phyloP scores from a whole-genome alignment of 192 early-diverging fungal genomes.

The Anaeromyces robustus region DNA sequence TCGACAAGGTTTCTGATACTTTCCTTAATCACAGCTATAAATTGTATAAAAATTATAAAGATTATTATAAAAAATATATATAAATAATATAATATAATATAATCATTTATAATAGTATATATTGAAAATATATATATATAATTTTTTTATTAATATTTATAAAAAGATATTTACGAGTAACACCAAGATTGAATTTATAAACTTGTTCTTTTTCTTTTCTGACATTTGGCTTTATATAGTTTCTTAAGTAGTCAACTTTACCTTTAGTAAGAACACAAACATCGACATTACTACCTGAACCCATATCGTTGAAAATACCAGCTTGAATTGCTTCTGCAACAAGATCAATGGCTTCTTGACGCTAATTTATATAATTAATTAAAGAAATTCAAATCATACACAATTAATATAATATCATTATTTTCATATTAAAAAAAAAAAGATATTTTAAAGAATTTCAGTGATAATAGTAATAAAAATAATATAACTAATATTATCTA shows the following conservation, averaged over 20 bases:
- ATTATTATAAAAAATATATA: not conserved
- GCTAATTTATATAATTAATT: too few species aligned
- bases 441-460: too few species aligned
- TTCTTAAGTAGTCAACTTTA: slow-evolving; percentile 66
- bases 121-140: not conserved
- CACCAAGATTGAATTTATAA: slow-evolving; percentile 47
- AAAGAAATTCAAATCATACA: too few species aligned
- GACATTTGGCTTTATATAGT: slow-evolving; percentile 78
- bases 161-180: slow-evolving; percentile 17
- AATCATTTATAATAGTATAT: not conserved
- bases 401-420: too few species aligned
- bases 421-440: too few species aligned
- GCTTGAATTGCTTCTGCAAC: slow-evolving; percentile 89
- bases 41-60: too few species aligned
- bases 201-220: slow-evolving; percentile 68
- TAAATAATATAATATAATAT: not conserved
- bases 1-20: slow-evolving; percentile 33
- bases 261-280: slow-evolving; percentile 78
- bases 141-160: not conserved
- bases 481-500: too few species aligned
- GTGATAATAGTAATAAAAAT: too few species aligned
- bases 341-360: slow-evolving; percentile 75
- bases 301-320: slow-evolving; percentile 98
- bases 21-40: slow-evolving; percentile 33
- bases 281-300: slow-evolving; percentile 95